These are phyloP conservation scores for Mucor mucedo DNA, from an alignment of 371 early-diverging fungal species.

Conservation along the genomic window DNA sequence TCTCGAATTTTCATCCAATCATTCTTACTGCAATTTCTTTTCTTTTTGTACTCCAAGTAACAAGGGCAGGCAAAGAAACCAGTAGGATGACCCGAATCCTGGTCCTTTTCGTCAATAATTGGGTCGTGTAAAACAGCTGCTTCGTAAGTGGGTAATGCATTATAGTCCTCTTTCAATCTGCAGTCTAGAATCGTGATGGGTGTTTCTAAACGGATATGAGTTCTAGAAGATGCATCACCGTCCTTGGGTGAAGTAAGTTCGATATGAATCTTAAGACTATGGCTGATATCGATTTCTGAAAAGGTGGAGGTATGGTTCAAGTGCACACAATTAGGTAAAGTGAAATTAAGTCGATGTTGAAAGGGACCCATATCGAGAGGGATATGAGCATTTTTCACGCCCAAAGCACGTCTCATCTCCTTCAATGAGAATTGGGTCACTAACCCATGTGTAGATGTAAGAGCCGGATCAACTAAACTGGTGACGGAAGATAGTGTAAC, in stretches of 20 bases:
- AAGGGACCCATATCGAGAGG: conserved; percentile 28
- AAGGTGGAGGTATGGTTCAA: conserved; percentile 39
- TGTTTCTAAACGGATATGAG: conserved; percentile 29
- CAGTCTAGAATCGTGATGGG: conserved; percentile 46
- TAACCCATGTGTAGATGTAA: conserved; percentile 10
- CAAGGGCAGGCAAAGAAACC: conserved; percentile 37
- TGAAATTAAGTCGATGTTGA: conserved; percentile 33
- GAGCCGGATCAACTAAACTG: conserved; percentile 25
- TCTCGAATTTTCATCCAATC: conserved; percentile 31
- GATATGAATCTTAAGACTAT: conserved; percentile 34
- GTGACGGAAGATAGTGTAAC: conserved; percentile 18
- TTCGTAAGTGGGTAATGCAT: conserved; percentile 37
- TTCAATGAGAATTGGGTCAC: conserved; percentile 19
- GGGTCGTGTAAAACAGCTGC: conserved; percentile 24
- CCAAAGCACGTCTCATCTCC: conserved; percentile 29
- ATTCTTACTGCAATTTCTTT: conserved; percentile 15
- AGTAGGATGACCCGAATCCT: conserved; percentile 1
- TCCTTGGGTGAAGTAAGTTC: conserved; percentile 12
- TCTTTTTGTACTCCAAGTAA: conserved; percentile 36
- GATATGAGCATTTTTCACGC: conserved; percentile 38
- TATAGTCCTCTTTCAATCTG: conserved; percentile 41
- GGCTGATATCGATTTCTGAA: conserved; percentile 33
- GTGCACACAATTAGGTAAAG: conserved; percentile 35
- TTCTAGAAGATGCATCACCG: background rate
- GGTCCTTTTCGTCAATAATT: conserved; percentile 10